Conservation (phyloP, 1,284 basidiomycete genomes). For the Pseudozyma tsukubaensis region DNA sequence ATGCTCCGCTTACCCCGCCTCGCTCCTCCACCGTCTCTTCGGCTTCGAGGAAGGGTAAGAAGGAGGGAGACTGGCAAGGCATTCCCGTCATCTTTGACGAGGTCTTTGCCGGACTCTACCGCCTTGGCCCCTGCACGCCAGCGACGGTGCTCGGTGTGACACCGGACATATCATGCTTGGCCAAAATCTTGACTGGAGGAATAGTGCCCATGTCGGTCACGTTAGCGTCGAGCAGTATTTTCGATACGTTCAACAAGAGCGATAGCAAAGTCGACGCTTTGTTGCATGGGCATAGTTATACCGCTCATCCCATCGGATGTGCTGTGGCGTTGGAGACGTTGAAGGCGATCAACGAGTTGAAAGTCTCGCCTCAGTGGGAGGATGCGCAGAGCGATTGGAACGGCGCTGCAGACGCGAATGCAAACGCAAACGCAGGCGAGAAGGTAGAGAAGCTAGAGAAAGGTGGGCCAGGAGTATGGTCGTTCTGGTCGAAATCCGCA, state of each 20-base stretch:
- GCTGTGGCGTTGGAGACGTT: conserved; percentile 87
- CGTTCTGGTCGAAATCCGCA: conserved; percentile 85
- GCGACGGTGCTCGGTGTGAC: conserved; percentile 49
- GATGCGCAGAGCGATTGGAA: conserved; percentile 73
- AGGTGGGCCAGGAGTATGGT: conserved; percentile 75
- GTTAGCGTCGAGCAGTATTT: conserved; percentile 82
- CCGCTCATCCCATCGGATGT: conserved; percentile 75
- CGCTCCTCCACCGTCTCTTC: not conserved
- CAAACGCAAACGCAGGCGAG: no score
- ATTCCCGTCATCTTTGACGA: conserved; percentile 96
- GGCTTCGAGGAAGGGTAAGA: conserved; percentile 3
- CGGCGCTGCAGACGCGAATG: no score
- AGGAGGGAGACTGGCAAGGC: conserved; percentile 74
- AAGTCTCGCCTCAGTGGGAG: conserved; percentile 75
- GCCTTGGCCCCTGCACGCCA: conserved; percentile 75
- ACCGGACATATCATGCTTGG: conserved; percentile 83
- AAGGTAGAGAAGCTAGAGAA: not conserved
- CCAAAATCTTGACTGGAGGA: conserved; percentile 94
- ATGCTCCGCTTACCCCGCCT: conserved; percentile 52
- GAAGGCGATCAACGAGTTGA: conserved; percentile 72
- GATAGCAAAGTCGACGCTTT: conserved; percentile 84
- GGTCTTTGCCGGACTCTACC: conserved; percentile 90
- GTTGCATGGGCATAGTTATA: conserved; percentile 92
- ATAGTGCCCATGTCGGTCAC: conserved; percentile 83
- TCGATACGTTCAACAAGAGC: conserved; percentile 79